These are phyloP conservation scores for Pyrenochaeta sp. DNA, from an alignment of 2,329 filamentous ascomycete species.

Conservation along the genomic window DNA sequence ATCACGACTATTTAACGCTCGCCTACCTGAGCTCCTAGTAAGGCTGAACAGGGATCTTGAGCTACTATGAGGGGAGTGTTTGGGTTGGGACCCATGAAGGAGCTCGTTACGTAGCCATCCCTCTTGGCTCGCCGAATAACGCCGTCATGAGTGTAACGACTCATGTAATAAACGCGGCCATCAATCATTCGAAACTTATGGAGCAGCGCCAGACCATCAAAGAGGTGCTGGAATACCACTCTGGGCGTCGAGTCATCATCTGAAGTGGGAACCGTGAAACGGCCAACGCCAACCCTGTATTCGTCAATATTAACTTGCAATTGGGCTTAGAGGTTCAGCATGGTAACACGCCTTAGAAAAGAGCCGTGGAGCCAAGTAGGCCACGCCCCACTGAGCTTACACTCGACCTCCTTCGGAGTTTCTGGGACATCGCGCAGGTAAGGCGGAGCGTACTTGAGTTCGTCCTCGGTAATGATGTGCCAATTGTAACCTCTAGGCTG, in stretches of 20 bases:
- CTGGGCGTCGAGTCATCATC: not conserved
- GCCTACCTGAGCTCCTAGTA: constrained; percentile 1
- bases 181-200: constrained; percentile 3
- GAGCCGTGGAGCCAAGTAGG: constrained; percentile 2
- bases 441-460: constrained; percentile 1
- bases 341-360: not conserved
- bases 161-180: constrained; percentile 3
- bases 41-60: constrained; percentile 1
- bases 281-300: not conserved
- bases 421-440: constrained; percentile 4
- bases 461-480: not conserved
- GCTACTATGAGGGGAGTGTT: constrained; percentile 1
- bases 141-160: not conserved
- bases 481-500: constrained; percentile 2
- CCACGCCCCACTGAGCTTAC: not conserved
- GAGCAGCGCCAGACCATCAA: not conserved
- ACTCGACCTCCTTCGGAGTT: not conserved
- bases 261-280: constrained; percentile 1
- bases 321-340: not conserved
- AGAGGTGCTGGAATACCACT: constrained; percentile 2
- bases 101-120: not conserved
- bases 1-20: too few relatives aligned
- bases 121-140: not conserved
- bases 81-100: not conserved
- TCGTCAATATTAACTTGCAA: too few relatives aligned